Evolutionary conservation across 1,139 yeast genomes (phyloP).

Genomic region (Entelexis sorbosivorans): DNA sequence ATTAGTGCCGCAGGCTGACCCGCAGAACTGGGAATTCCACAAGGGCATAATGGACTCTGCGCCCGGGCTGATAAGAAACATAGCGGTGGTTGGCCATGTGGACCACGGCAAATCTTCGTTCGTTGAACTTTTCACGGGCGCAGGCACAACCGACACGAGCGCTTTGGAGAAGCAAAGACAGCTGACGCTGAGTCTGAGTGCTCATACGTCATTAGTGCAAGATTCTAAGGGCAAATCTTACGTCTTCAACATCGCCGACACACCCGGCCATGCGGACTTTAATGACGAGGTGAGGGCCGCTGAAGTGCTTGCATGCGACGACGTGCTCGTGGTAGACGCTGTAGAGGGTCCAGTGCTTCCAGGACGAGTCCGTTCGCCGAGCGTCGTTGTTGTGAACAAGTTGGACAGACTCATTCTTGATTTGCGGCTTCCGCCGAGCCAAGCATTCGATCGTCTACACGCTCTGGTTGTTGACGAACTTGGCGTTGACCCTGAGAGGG

Average conservation of each 20-base stretch:
- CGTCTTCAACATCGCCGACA: conserved; percentile 56
- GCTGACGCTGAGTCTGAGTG: conserved; percentile 51
- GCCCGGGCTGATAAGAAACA: conserved; percentile 62
- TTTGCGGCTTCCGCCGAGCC: conserved; percentile 59
- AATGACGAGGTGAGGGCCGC: conserved; percentile 59
- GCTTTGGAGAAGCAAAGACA: conserved; percentile 57
- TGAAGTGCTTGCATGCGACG: conserved; percentile 52
- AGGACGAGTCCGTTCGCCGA: conserved; percentile 42
- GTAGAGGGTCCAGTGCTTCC: conserved; percentile 66
- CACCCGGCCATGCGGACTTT: conserved; percentile 89
- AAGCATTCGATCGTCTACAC: conserved; percentile 58
- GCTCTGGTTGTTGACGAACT: conserved; percentile 48
- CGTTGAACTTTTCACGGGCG: conserved; percentile 37
- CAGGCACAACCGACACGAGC: conserved; percentile 45
- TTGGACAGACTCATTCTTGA: conserved; percentile 75
- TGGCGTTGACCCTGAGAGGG: conserved; percentile 33
- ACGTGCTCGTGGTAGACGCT: conserved; percentile 63
- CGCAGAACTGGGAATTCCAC: conserved; percentile 42
- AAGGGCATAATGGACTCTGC: conserved; percentile 36
- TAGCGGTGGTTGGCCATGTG: conserved; percentile 71
- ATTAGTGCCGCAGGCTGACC: background rate
- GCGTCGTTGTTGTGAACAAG: conserved; percentile 64
- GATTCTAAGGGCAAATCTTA: conserved; percentile 47
- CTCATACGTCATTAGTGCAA: conserved; percentile 52
- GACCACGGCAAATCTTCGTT: conserved; percentile 85